phyloP scores from a whole-genome alignment of 345 rosid genomes.

The Rubroshorea leprosula region DNA sequence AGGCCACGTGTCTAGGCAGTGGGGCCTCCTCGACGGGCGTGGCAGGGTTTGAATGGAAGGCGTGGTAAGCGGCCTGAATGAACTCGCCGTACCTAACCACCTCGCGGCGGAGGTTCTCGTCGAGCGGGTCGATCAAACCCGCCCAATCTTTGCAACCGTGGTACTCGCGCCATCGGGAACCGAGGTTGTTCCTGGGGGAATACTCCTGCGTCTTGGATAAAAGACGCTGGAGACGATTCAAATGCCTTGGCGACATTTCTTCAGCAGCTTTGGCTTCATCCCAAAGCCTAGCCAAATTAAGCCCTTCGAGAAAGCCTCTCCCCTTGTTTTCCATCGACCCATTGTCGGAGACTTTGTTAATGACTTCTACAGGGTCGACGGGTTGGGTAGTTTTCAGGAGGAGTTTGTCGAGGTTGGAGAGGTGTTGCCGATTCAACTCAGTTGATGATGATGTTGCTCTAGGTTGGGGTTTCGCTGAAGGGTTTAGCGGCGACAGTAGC shows the following conservation, averaged over 20 bases:
- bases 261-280: slow-evolving; percentile 78
- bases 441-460: slow-evolving; percentile 15
- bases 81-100: slow-evolving; percentile 33
- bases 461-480: slow-evolving; percentile 16
- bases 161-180: slow-evolving; percentile 23
- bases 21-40: slow-evolving; percentile 51
- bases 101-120: slow-evolving; percentile 36
- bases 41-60: slow-evolving; percentile 40
- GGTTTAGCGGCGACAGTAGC: slow-evolving; percentile 42
- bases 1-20: slow-evolving; percentile 48
- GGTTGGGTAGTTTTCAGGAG: slow-evolving; percentile 29
- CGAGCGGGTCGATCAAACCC: slow-evolving; percentile 29
- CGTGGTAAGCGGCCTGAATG: slow-evolving; percentile 28
- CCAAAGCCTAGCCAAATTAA: slow-evolving; percentile 66
- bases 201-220: slow-evolving; percentile 61
- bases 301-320: slow-evolving; percentile 35
- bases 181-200: slow-evolving; percentile 77
- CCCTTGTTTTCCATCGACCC: slow-evolving; percentile 23
- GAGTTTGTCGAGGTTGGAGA: slow-evolving; percentile 62
- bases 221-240: slow-evolving; percentile 66
- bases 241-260: slow-evolving; percentile 79
- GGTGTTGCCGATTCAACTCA: slow-evolving; percentile 33
- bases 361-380: background rate
- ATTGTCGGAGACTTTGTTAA: slow-evolving; percentile 4
- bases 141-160: slow-evolving; percentile 32